Percentiles rank a stretch among this genome's conserved stretches.
Evolutionary conservation across 2,329 filamentous ascomycete genomes (phyloP).

Genomic region (Aureobasidium uvarum): DNA sequence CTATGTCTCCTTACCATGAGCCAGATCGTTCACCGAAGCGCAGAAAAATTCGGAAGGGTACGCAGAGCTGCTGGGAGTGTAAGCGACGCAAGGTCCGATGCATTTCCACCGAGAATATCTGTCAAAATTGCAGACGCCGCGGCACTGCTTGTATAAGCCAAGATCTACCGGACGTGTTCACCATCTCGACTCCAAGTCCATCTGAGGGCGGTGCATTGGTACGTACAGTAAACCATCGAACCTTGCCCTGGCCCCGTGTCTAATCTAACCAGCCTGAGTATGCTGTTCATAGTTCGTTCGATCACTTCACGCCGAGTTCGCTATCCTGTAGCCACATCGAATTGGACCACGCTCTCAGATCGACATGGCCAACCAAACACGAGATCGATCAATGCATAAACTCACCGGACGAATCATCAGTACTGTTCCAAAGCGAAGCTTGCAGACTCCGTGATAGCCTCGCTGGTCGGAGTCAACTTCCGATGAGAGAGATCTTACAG

Average conservation of each 20-base stretch:
- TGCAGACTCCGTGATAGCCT: not conserved
- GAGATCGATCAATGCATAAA: not conserved
- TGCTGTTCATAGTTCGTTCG: not conserved
- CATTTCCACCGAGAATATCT: not conserved
- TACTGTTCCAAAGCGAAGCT: not conserved
- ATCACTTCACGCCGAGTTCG: not conserved
- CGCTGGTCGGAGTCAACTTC: too few relatives aligned
- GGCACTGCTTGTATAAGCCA: not conserved
- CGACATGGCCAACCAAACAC: not conserved
- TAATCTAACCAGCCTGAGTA: not conserved
- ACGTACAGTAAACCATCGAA: not conserved
- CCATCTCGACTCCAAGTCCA: not conserved
- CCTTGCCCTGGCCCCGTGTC: not conserved
- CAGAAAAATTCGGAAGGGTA: slow-evolving; percentile 7
- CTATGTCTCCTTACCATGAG: not conserved
- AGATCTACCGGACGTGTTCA: not conserved
- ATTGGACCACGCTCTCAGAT: not conserved
- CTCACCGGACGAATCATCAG: not conserved
- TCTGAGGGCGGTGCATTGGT: not conserved
- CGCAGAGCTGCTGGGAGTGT: slow-evolving; percentile 8
- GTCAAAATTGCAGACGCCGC: not conserved
- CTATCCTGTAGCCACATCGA: too few relatives aligned
- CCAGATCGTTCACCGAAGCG: not conserved
- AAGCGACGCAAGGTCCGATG: slow-evolving; percentile 12
- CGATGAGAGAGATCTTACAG: not conserved